Evolutionary conservation across 2,329 filamentous ascomycete genomes (phyloP).

Genomic region (Periconia macrospinosa): DNA sequence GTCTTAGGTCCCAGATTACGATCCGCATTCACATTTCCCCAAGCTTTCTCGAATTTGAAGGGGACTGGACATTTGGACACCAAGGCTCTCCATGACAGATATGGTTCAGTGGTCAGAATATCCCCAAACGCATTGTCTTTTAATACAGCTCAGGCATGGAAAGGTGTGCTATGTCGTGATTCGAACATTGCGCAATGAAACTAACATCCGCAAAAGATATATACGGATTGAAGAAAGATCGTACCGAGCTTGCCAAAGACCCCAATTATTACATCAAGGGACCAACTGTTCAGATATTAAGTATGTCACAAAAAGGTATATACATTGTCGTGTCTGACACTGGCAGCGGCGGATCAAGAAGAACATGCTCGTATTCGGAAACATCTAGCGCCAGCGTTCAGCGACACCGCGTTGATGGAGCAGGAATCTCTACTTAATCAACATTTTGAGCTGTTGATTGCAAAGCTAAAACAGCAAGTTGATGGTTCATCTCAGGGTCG

Average conservation of each 20-base stretch:
- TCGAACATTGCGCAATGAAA: no score
- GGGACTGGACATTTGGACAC: constrained; percentile 1
- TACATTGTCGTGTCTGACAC: not conserved
- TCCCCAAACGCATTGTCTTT: constrained; percentile 15
- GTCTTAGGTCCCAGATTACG: no score
- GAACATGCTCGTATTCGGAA: constrained; percentile 31
- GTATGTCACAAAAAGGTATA: not conserved
- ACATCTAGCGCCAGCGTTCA: constrained; percentile 40
- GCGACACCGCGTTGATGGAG: constrained; percentile 37
- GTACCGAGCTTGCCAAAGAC: not conserved
- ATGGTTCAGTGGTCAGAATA: constrained; percentile 17
- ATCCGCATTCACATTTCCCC: no score
- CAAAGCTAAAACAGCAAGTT: constrained; percentile 1
- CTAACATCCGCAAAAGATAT: constrained; percentile 9
- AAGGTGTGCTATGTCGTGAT: not conserved
- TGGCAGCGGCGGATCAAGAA: constrained; percentile 13
- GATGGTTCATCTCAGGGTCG: not conserved
- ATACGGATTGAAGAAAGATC: constrained; percentile 6
- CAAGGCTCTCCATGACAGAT: constrained; percentile 11
- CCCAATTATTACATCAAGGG: constrained; percentile 1
- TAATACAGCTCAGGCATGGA: constrained; percentile 9
- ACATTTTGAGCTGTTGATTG: constrained; percentile 1
- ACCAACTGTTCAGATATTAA: no score
- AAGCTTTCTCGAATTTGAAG: no score
- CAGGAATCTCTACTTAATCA: constrained; percentile 33